These are phyloP conservation scores for Salicornia ramosissima DNA, from an alignment of 148 eudicot species.

Conservation along the genomic window DNA sequence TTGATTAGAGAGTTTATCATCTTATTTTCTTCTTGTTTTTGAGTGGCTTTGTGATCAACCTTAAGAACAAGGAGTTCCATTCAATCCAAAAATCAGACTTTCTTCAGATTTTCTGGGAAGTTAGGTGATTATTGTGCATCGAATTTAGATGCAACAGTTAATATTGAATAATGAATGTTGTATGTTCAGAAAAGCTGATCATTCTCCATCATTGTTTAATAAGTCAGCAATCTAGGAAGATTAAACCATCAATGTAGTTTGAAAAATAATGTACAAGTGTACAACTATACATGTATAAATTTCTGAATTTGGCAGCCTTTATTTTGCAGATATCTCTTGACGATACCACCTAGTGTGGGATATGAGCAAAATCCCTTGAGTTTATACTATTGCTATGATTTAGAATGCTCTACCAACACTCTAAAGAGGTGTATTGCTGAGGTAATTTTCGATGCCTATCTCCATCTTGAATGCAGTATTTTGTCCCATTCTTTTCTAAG, in stretches of 20 bases:
- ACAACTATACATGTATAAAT: background rate
- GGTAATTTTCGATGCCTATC: constrained; percentile 34
- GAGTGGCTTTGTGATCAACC: too few relatives aligned
- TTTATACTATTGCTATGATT: constrained; percentile 80
- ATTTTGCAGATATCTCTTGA: constrained; percentile 62
- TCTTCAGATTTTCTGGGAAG: too few relatives aligned
- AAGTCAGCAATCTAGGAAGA: background rate
- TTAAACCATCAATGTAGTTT: background rate
- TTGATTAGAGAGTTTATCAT: too few relatives aligned
- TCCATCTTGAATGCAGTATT: background rate
- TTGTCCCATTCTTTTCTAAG: background rate
- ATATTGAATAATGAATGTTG: too few relatives aligned
- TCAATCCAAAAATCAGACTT: too few relatives aligned
- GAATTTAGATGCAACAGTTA: too few relatives aligned
- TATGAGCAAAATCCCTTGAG: constrained; percentile 91
- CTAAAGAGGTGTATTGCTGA: constrained; percentile 92
- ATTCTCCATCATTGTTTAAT: background rate
- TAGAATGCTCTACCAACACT: constrained; percentile 38
- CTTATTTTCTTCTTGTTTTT: too few relatives aligned
- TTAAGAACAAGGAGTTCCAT: too few relatives aligned
- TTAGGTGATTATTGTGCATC: too few relatives aligned
- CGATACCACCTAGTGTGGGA: constrained; percentile 91
- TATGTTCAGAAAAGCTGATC: background rate
- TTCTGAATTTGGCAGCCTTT: constrained; percentile 9
- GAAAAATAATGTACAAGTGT: background rate